Percentiles rank a stretch among this genome's conserved stretches.
Conservation (phyloP, 1,284 basidiomycete genomes). For the Wallemia mellicola region DNA sequence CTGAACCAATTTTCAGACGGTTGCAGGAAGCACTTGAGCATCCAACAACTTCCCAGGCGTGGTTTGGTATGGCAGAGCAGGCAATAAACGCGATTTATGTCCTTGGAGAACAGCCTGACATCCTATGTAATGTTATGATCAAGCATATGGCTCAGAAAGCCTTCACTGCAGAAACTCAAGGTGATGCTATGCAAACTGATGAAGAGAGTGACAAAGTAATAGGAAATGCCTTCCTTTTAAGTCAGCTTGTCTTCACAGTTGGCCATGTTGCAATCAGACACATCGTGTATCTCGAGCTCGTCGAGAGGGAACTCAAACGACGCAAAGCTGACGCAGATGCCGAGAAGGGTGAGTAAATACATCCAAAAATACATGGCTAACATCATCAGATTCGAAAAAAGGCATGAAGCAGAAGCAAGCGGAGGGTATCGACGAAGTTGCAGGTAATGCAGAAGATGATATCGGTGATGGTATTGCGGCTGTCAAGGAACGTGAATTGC, state of each 20-base stretch:
- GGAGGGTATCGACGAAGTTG: conserved; percentile 86
- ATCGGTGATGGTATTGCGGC: conserved; percentile 68
- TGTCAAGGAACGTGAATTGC: conserved; percentile 58
- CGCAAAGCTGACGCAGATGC: conserved; percentile 74
- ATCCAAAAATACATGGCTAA: neutral
- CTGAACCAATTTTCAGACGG: conserved; percentile 53
- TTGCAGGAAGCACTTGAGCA: conserved; percentile 46
- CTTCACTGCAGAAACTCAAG: conserved; percentile 3
- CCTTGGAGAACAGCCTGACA: conserved; percentile 74
- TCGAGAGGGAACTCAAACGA: conserved; percentile 89
- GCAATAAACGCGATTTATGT: conserved; percentile 87
- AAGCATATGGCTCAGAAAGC: conserved; percentile 32
- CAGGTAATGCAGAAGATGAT: conserved; percentile 91
- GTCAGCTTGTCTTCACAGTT: conserved; percentile 72
- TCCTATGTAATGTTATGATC: conserved; percentile 50
- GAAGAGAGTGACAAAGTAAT: conserved; percentile 10
- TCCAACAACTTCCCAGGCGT: conserved; percentile 53
- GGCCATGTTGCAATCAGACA: conserved; percentile 95
- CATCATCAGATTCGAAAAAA: conserved; percentile 2
- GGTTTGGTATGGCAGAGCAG: conserved; percentile 90
- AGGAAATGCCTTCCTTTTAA: conserved; percentile 55
- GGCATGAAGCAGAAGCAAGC: conserved; percentile 17
- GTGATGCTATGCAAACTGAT: conserved; percentile 1
- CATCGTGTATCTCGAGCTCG: conserved; percentile 78
- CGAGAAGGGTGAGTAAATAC: conserved; percentile 27